These are phyloP conservation scores for Spathaspora sp. DNA, from an alignment of 805 yeast species.

Conservation along the genomic window DNA sequence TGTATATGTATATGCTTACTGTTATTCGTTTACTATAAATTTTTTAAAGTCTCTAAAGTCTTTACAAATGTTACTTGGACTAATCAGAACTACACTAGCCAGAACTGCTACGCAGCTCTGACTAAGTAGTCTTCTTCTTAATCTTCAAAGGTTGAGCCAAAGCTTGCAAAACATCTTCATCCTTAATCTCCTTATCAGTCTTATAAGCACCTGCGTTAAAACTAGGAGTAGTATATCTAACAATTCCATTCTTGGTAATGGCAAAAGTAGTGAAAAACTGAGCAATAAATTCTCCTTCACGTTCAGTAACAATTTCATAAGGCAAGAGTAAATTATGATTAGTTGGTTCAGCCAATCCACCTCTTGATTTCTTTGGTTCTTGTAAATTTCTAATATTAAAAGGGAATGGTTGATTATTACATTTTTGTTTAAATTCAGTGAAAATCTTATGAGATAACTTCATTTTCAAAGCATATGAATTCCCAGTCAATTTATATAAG, in stretches of 20 bases:
- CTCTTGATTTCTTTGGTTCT: conserved; percentile 67
- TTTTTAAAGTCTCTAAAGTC: not conserved
- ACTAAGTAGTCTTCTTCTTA: conserved; percentile 34
- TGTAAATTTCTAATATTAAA: conserved; percentile 61
- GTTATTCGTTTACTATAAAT: not conserved
- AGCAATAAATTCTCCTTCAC: conserved; percentile 62
- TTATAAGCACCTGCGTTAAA: conserved; percentile 47
- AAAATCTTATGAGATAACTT: conserved; percentile 65
- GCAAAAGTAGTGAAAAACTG: conserved; percentile 76
- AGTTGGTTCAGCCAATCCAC: conserved; percentile 70
- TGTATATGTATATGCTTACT: not conserved
- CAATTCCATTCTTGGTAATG: conserved; percentile 67
- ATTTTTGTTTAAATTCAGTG: conserved; percentile 64
- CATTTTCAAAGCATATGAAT: conserved; percentile 63
- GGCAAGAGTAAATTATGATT: conserved; percentile 65
- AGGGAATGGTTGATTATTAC: conserved; percentile 57
- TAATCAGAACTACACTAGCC: too few relatives aligned
- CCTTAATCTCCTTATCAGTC: conserved; percentile 53
- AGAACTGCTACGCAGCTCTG: too few relatives aligned
- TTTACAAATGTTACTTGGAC: too few relatives aligned
- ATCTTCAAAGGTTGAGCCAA: conserved; percentile 51
- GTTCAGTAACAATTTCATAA: conserved; percentile 66
- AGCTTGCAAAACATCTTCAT: conserved; percentile 45
- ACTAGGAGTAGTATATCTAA: conserved; percentile 56
- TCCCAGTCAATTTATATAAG: conserved; percentile 69